Conservation (phyloP, 805 yeast genomes). For the Saccharomycopsis sp. region DNA sequence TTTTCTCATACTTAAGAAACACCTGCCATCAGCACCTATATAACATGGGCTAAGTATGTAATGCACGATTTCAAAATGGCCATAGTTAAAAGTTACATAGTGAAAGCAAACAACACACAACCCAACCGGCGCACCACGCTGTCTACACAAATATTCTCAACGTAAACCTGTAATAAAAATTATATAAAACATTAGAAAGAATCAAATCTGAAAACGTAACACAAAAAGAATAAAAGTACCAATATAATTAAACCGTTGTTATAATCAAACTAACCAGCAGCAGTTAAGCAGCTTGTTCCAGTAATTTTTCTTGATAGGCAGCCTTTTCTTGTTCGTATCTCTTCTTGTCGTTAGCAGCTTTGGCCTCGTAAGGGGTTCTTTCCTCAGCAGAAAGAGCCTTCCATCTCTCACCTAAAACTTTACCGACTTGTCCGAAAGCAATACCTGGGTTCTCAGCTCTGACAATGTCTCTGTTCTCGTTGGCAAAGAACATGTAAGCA, state of each 20-base stretch:
- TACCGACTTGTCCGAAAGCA: slow-evolving; percentile 92
- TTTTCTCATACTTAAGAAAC: not conserved
- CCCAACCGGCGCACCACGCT: too few relatives aligned
- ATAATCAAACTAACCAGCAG: not conserved
- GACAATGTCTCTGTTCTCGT: slow-evolving; percentile 93
- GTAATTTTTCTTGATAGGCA: slow-evolving; percentile 40
- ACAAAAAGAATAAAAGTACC: not conserved
- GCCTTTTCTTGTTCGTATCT: slow-evolving; percentile 96
- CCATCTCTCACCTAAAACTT: slow-evolving; percentile 94
- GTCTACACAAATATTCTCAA: too few relatives aligned
- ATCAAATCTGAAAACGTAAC: not conserved
- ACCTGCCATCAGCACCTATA: not conserved
- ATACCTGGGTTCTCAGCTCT: slow-evolving; percentile 96
- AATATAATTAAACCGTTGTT: not conserved
- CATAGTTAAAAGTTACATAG: not conserved
- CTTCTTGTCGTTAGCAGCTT: slow-evolving; percentile 92
- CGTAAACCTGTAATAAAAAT: slow-evolving; percentile 1
- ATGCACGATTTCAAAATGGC: not conserved
- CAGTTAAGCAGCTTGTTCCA: not conserved
- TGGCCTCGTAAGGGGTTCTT: slow-evolving; percentile 83
- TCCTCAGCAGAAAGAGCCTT: slow-evolving; percentile 79
- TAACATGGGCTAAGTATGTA: not conserved
- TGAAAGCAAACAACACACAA: too few relatives aligned
- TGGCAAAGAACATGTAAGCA: slow-evolving; percentile 98
- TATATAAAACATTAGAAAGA: slow-evolving; percentile 1